phyloP scores from a whole-genome alignment of 345 rosid species.

The Litchi chinensis region DNA sequence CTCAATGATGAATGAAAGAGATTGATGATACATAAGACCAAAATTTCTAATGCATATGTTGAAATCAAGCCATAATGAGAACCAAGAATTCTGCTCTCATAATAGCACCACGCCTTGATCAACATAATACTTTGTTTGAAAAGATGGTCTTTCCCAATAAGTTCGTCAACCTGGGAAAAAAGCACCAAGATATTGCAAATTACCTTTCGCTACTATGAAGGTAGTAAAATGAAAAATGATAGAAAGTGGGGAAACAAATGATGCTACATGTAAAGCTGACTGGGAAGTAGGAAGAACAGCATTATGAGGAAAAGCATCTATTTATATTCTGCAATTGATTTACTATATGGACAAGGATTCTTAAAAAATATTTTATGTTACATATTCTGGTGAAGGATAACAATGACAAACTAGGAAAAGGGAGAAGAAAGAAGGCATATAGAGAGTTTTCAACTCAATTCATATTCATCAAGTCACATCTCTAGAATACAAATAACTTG shows the following conservation, averaged over 20 bases:
- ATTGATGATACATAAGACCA: constrained; percentile 77
- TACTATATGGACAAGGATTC: background rate
- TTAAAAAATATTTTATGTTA: background rate
- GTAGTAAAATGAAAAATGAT: background rate
- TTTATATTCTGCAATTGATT: background rate
- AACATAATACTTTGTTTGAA: constrained; percentile 80
- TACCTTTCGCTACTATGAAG: background rate
- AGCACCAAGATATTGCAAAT: constrained; percentile 14
- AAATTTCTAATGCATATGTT: constrained; percentile 79
- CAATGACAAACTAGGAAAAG: background rate
- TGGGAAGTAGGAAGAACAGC: background rate
- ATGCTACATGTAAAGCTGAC: background rate
- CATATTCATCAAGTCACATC: background rate
- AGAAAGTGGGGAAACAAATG: background rate
- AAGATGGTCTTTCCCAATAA: constrained; percentile 73
- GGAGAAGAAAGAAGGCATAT: background rate
- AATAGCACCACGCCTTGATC: constrained; percentile 94
- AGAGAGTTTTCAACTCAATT: background rate
- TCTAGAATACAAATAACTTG: background rate
- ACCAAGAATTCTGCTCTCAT: constrained; percentile 93
- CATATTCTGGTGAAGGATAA: background rate
- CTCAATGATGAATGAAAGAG: constrained; percentile 62
- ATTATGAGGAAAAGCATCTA: background rate
- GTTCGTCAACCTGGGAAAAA: constrained; percentile 60
- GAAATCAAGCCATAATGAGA: constrained; percentile 84